Percentiles rank a stretch among this genome's conserved stretches.
phyloP scores from a whole-genome alignment of 768 basidiomycete species.

The Xerocomellus intermedius region DNA sequence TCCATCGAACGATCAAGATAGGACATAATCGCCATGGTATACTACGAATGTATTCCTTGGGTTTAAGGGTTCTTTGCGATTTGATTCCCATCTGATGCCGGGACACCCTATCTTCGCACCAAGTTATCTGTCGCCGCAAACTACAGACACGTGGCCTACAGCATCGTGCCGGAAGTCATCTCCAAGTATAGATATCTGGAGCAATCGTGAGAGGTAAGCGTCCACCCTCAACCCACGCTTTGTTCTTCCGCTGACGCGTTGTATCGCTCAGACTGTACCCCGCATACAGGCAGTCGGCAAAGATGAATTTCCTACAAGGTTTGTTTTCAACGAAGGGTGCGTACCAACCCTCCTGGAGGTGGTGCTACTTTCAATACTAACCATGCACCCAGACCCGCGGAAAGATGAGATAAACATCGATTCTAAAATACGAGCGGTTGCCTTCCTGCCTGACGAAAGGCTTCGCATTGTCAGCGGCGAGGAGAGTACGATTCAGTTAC shows the following conservation, averaged over 20 bases:
- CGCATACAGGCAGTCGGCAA: not conserved
- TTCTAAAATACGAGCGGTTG: slow-evolving; percentile 12
- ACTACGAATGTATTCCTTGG: not conserved
- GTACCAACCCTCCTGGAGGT: not conserved
- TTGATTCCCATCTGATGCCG: not conserved
- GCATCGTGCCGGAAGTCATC: not conserved
- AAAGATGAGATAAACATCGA: slow-evolving; percentile 1
- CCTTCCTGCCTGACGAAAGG: slow-evolving; percentile 4
- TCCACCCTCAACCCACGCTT: not conserved
- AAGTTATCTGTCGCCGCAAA: not conserved
- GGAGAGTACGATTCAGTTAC: slow-evolving; percentile 8
- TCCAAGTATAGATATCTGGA: not conserved
- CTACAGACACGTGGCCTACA: not conserved
- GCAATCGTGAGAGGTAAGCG: not conserved
- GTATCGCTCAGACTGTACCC: not conserved
- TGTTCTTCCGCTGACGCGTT: not conserved
- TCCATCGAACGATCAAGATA: not conserved
- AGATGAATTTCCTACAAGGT: slow-evolving; percentile 1
- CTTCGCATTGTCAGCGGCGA: slow-evolving; percentile 11
- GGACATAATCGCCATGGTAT: not conserved
- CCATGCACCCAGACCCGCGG: not conserved
- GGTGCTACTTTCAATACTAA: not conserved
- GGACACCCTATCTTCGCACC: not conserved
- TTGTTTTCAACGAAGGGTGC: not conserved
- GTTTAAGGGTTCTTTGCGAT: not conserved